Conservation (phyloP, 192 early-diverging fungal genomes). For the Dispira simplex region DNA sequence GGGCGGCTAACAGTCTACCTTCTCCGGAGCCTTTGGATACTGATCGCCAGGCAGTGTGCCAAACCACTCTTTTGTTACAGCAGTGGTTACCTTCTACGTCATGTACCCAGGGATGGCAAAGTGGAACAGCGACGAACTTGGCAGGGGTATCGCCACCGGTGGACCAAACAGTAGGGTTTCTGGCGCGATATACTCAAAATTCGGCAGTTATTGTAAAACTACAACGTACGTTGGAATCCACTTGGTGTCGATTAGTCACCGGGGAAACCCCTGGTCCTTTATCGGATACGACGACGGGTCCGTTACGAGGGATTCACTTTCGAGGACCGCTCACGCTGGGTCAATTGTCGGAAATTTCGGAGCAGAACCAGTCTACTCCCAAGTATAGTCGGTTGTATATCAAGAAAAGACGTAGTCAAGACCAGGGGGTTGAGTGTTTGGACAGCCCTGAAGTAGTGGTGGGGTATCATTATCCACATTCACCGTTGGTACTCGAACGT, state of each 20-base stretch:
- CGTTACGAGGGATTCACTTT: background rate
- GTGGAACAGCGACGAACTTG: background rate
- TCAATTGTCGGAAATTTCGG: slow-evolving; percentile 7
- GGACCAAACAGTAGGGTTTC: too few species aligned
- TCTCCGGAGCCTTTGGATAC: too few species aligned
- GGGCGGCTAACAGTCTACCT: too few species aligned
- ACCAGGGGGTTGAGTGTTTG: background rate
- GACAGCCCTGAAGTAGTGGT: background rate
- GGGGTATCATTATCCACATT: slow-evolving; percentile 1
- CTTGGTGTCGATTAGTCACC: too few species aligned
- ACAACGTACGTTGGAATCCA: too few species aligned
- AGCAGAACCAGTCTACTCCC: background rate
- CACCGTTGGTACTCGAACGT: background rate
- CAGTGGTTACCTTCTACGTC: background rate
- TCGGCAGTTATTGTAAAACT: too few species aligned
- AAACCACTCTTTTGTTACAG: too few species aligned
- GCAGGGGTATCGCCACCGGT: background rate
- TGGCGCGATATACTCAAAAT: too few species aligned
- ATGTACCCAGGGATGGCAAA: background rate
- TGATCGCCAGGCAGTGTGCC: too few species aligned
- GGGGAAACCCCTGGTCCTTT: too few species aligned
- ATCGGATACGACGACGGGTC: too few species aligned
- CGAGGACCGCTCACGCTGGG: background rate
- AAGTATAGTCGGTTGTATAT: background rate
- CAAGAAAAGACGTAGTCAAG: slow-evolving; percentile 1